Conservation (phyloP, 495 filamentous ascomycete genomes). For the Neurospora africana region DNA sequence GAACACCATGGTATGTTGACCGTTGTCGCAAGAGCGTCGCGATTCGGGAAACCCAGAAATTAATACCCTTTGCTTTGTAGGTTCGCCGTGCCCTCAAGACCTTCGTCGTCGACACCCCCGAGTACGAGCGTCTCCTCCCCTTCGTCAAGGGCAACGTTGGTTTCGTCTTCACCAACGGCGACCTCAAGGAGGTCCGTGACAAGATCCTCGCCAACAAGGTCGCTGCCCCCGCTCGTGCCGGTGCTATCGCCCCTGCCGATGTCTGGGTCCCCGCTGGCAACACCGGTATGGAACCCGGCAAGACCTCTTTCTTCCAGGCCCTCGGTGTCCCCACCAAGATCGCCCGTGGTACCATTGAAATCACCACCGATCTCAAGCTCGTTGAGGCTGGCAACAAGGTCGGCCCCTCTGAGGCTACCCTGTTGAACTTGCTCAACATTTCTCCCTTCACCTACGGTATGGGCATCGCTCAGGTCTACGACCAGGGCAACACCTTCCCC, state of each 20-base stretch:
- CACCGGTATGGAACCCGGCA: constrained; percentile 99
- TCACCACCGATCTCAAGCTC: constrained; percentile 94
- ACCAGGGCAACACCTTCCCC: constrained; percentile 84
- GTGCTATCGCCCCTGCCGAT: constrained; percentile 85
- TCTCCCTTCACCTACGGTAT: constrained; percentile 99
- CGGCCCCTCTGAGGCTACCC: constrained; percentile 94
- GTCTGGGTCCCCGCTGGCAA: constrained; percentile 92
- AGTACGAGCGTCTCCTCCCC: constrained; percentile 94
- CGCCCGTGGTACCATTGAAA: constrained; percentile 99
- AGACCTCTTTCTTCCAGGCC: constrained; percentile 99
- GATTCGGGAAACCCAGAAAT: background rate
- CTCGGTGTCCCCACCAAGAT: constrained; percentile 99
- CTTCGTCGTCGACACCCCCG: constrained; percentile 80
- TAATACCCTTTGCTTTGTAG: constrained; percentile 26
- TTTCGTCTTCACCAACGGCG: constrained; percentile 98
- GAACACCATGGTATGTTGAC: constrained; percentile 89
- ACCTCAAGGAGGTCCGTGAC: constrained; percentile 82
- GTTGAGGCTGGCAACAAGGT: constrained; percentile 88
- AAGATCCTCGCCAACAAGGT: constrained; percentile 96
- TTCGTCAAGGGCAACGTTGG: constrained; percentile 96
- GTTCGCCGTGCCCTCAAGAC: constrained; percentile 96
- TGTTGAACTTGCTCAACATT: constrained; percentile 99
- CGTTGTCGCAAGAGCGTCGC: background rate
- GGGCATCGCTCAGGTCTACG: constrained; percentile 90
- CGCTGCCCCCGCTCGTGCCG: constrained; percentile 91